Evolutionary conservation across 176 grass and related monocot species (phyloP), one percentile per base, ranked within the genome.

Genomic region (Urochloa ruziziensis): DNA sequence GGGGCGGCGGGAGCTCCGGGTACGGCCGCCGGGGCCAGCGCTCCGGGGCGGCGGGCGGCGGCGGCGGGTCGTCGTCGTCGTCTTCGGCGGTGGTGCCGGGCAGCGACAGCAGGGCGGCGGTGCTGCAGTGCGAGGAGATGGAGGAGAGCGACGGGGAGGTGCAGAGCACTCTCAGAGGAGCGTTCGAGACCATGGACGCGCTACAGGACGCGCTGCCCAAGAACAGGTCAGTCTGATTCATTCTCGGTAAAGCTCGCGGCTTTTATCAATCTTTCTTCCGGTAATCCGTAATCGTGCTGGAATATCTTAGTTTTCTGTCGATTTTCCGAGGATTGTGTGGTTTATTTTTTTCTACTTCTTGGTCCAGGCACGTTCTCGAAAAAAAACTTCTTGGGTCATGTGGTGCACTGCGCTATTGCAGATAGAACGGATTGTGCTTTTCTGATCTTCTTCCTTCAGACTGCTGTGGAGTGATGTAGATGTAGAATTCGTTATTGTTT

Each of bases 171-270:
- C 80, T 54, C 70, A 92, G 51, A 77, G 91, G 92, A 2, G 62
- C 94, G 29, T 77, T 97, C 46, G 88, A 97, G 62, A 91, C 92
- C 73, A 92, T 97, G 92, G 94, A 94, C 70, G 73, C 83, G 30
- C 80, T 97, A 16, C 87, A 97, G 85, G 91, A 87, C 21, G 91
- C 87, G n/a, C 91, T 94, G 40, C 80, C 85, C 64, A 62, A 53
- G 48, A 94, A 72, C 51, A 94, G 92, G 92, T 97, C 35, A 85
- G 66, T n/a, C 24, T 4, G 32, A n/a, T 48, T 51, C 56, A 70
- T 69, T 53, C 53, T 2, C 81, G 29, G 42, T 21, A 70, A 64
- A 51, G 81, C 42, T 70, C 3, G 71, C 4, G 21, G 61, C 48
- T 56, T 86, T 86, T 34, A 43, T 72, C 68, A 43, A 23, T 43